phyloP scores from a whole-genome alignment of 108 stramenopile genomes.

The Skeletonema marinoi region DNA sequence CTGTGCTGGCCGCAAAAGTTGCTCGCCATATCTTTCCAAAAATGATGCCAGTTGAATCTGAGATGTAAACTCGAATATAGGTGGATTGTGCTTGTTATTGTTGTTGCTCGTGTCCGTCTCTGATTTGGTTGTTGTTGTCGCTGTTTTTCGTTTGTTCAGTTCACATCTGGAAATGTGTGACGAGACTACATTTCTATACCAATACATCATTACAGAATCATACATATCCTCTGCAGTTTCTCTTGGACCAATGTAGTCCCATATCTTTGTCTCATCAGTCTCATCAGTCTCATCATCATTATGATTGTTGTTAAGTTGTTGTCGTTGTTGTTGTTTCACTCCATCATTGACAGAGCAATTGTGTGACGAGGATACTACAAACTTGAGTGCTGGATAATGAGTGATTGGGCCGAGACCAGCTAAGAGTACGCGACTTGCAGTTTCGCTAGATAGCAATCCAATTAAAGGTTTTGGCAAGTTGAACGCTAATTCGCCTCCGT shows the following conservation, averaged over 20 bases:
- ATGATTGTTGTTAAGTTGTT: neutral
- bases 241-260: slow-evolving; percentile 45
- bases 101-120: neutral
- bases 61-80: slow-evolving; percentile 35
- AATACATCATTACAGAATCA: slow-evolving; percentile 49
- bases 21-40: slow-evolving; percentile 18
- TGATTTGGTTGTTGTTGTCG: neutral
- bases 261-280: slow-evolving; percentile 24
- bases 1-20: slow-evolving; percentile 31
- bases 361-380: slow-evolving; percentile 14
- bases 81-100: slow-evolving; percentile 11
- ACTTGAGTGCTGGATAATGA: slow-evolving; percentile 41
- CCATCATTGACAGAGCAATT: slow-evolving; percentile 7
- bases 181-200: slow-evolving; percentile 42
- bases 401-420: slow-evolving; percentile 30
- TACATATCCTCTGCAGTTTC: slow-evolving; percentile 36
- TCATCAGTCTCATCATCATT: slow-evolving; percentile 8
- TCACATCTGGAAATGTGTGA: neutral
- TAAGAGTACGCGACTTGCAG: slow-evolving; percentile 1
- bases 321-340: neutral
- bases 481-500: neutral
- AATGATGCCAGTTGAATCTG: slow-evolving; percentile 16
- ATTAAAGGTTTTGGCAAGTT: slow-evolving; percentile 26
- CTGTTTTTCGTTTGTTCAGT: neutral
- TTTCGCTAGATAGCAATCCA: slow-evolving; percentile 20